These are phyloP conservation scores for Fusarium subglutinans DNA, from an alignment of 2,329 filamentous ascomycete genomes.

Conservation along the genomic window DNA sequence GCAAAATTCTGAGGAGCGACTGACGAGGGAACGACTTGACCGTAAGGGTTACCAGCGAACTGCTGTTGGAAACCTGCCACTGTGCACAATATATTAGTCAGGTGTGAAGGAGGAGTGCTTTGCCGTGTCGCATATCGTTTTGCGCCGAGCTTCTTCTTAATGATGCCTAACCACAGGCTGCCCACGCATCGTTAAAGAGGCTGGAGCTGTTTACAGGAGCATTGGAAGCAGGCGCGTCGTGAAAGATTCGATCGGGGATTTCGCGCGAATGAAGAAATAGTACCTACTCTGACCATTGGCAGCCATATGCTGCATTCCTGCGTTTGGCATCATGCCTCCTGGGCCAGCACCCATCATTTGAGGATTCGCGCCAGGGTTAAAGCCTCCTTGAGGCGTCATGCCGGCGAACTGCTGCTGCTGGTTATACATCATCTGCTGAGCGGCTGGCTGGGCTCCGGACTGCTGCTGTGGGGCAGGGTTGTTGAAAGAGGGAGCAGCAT, in stretches of 20 bases:
- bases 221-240: conserved; percentile 1
- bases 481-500: conserved; percentile 63
- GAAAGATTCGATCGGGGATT: neutral
- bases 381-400: conserved; percentile 62
- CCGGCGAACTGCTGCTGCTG: conserved; percentile 62
- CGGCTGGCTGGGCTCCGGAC: conserved; percentile 51
- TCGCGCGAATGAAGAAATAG: conserved; percentile 39
- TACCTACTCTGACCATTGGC: conserved; percentile 69
- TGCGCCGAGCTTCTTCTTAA: conserved; percentile 21
- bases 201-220: neutral
- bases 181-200: neutral
- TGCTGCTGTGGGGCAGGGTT: conserved; percentile 52
- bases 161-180: neutral
- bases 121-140: conserved; percentile 24
- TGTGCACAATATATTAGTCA: conserved; percentile 41
- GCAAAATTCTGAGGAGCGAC: conserved; percentile 63
- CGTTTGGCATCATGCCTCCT: conserved; percentile 71
- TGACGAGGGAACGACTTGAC: conserved; percentile 60
- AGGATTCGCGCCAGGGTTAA: conserved; percentile 60
- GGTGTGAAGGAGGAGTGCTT: neutral
- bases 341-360: conserved; percentile 65
- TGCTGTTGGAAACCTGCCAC: conserved; percentile 69
- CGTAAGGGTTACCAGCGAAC: conserved; percentile 67
- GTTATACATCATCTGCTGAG: conserved; percentile 68
- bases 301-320: conserved; percentile 67